Evolutionary conservation across 2,329 filamentous ascomycete species (phyloP), one percentile per base, ranked within the genome.

Genomic region (Claviceps paspali): DNA sequence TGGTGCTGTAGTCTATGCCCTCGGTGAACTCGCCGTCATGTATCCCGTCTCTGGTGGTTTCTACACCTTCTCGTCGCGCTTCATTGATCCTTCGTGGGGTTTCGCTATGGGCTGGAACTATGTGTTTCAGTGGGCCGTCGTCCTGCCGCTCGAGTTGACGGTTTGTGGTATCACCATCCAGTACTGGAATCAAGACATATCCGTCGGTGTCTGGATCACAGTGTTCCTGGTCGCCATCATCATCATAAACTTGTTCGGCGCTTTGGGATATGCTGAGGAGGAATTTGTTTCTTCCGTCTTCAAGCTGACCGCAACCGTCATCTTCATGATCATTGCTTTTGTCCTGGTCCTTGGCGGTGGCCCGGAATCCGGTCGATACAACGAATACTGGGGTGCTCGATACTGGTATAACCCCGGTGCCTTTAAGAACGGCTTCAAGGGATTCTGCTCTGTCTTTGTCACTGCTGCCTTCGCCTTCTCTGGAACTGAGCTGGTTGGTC

Each of bases 361-460:
- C 1, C 73, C 75, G 3, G 63, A 59, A 1, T 56, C 48, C 18
- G 65, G 67, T 23, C 38, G 43, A 15, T 68, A 67, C 44, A 38
- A 43, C 39, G 41, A 65, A 10, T 71, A 71, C 50, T 65, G 57
- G 48, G 67, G 71, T 8, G 63, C 64, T 1, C 59, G 62, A 4
- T 61, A 63, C 27, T 69, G 68, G 67, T 51, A 67, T 36, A 50
- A 66, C 17, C 61, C 67, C 0, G 67, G 67, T 18, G 64, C 67
- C 0, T 86, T 85, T 54, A 61, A 78, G 50, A 73, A 82, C 48
- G 80, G 79, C 23, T 84, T 85, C 62, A 79, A 79, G 43, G 81
- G 81, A 1, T 70, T 84, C 43, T 84, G 79, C 54, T 69, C 67
- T 41, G 76, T 78, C 37, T 81, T 82, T 45, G 78, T 84, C 36